phyloP scores from a whole-genome alignment of 202 grass and related monocot species.

The Hordeum pubiflorum region DNA sequence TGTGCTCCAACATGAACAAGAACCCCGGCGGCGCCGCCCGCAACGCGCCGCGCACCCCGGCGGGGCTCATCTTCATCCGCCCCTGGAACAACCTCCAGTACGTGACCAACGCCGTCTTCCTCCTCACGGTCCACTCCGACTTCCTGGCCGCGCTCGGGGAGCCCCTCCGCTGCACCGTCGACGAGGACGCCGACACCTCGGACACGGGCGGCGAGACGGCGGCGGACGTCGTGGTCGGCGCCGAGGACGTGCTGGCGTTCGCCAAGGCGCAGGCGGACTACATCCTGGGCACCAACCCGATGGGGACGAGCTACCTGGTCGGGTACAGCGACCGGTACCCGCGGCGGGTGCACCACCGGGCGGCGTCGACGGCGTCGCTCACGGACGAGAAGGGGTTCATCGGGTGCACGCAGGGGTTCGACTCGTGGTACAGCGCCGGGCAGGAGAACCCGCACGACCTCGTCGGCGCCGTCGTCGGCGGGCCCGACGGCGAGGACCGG shows the following conservation, averaged over 20 bases:
- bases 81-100: constrained; percentile 97
- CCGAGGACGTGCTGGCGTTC: constrained; percentile 50
- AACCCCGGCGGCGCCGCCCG: constrained; percentile 48
- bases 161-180: constrained; percentile 33
- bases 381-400: constrained; percentile 52
- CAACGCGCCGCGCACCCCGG: constrained; percentile 73
- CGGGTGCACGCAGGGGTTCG: constrained; percentile 81
- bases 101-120: constrained; percentile 65
- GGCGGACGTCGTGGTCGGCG: background rate
- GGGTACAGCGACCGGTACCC: constrained; percentile 53
- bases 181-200: background rate
- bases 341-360: constrained; percentile 74
- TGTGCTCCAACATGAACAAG: constrained; percentile 75
- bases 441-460: constrained; percentile 65
- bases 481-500: constrained; percentile 58
- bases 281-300: constrained; percentile 78
- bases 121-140: constrained; percentile 65
- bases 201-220: background rate
- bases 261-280: constrained; percentile 69
- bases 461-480: constrained; percentile 75
- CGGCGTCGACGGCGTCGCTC: constrained; percentile 60
- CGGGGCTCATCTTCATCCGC: constrained; percentile 71
- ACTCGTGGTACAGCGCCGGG: constrained; percentile 57
- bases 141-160: constrained; percentile 32
- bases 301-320: constrained; percentile 63